Conservation (phyloP, 257 asterid genomes). For the Rauvolfia tetraphylla region DNA sequence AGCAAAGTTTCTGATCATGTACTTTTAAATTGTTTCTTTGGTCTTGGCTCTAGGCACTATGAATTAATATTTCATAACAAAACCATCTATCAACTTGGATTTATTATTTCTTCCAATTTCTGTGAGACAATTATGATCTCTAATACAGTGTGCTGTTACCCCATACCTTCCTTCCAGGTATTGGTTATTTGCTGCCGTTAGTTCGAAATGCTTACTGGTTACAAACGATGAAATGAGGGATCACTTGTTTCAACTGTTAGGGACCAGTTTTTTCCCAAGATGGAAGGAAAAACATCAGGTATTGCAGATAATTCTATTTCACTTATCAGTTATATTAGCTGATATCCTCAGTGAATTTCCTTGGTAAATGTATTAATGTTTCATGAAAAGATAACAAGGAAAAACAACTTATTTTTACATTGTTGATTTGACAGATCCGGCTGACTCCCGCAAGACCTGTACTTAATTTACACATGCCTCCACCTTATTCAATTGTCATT, state of each 20-base stretch:
- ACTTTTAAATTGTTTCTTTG: no score
- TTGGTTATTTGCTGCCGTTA: slow-evolving; percentile 97
- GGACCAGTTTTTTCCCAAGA: slow-evolving; percentile 82
- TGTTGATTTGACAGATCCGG: slow-evolving; percentile 51
- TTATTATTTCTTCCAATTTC: background rate
- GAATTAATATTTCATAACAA: no score
- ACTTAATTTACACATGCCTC: slow-evolving; percentile 72
- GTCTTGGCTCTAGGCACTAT: no score
- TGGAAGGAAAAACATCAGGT: slow-evolving; percentile 99
- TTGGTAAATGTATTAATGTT: background rate
- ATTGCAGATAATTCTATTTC: background rate
- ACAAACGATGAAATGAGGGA: slow-evolving; percentile 99
- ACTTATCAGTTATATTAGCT: background rate
- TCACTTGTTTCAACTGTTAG: slow-evolving; percentile 85
- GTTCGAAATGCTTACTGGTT: slow-evolving; percentile 77
- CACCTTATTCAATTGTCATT: slow-evolving; percentile 77
- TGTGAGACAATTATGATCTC: background rate
- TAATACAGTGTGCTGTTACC: background rate
- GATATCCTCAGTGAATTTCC: background rate
- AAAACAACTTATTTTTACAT: background rate
- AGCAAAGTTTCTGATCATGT: no score
- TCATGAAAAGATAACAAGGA: background rate
- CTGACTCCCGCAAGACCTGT: slow-evolving; percentile 40
- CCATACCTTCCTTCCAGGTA: slow-evolving; percentile 53
- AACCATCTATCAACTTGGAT: no score